Evolutionary conservation across 805 yeast genomes (phyloP).

Genomic region (Zygoascus ofunaensis): DNA sequence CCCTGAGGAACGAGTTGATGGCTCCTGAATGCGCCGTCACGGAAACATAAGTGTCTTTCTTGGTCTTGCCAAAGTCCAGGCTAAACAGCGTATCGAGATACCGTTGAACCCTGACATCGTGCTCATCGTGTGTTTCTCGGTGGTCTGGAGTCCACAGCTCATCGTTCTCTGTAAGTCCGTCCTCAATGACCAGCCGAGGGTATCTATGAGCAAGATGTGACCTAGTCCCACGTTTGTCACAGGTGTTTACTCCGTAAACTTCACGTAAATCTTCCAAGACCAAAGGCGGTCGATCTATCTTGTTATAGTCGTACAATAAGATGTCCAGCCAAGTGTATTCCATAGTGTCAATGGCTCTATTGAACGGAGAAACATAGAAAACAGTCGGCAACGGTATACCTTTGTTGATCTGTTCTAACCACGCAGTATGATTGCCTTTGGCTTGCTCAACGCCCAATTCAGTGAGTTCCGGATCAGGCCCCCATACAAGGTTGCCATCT

Average conservation of each 20-base stretch:
- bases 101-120: slow-evolving; percentile 37
- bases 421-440: slow-evolving; percentile 33
- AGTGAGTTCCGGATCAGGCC: slow-evolving; percentile 43
- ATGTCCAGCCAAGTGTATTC: slow-evolving; percentile 38
- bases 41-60: slow-evolving; percentile 25
- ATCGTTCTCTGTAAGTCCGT: slow-evolving; percentile 40
- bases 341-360: slow-evolving; percentile 44
- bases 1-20: slow-evolving; percentile 40
- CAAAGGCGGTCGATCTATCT: slow-evolving; percentile 26
- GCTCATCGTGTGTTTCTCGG: slow-evolving; percentile 37
- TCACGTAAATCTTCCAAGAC: slow-evolving; percentile 42
- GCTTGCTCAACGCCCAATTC: slow-evolving; percentile 40
- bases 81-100: slow-evolving; percentile 40
- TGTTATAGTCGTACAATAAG: slow-evolving; percentile 8
- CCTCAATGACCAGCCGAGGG: slow-evolving; percentile 37
- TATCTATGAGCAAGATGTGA: slow-evolving; percentile 35
- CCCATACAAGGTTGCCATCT: slow-evolving; percentile 41
- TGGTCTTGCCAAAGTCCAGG: slow-evolving; percentile 8
- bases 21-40: slow-evolving; percentile 47
- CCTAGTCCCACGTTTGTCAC: slow-evolving; percentile 38
- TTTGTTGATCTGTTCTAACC: slow-evolving; percentile 31
- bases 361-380: slow-evolving; percentile 43
- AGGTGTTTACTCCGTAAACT: slow-evolving; percentile 41
- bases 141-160: slow-evolving; percentile 33
- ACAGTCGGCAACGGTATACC: slow-evolving; percentile 32